Evolutionary conservation across 495 filamentous ascomycete genomes (phyloP), one percentile per base, ranked within the genome.

Genomic region (Thermothielavioides terrestris): DNA sequence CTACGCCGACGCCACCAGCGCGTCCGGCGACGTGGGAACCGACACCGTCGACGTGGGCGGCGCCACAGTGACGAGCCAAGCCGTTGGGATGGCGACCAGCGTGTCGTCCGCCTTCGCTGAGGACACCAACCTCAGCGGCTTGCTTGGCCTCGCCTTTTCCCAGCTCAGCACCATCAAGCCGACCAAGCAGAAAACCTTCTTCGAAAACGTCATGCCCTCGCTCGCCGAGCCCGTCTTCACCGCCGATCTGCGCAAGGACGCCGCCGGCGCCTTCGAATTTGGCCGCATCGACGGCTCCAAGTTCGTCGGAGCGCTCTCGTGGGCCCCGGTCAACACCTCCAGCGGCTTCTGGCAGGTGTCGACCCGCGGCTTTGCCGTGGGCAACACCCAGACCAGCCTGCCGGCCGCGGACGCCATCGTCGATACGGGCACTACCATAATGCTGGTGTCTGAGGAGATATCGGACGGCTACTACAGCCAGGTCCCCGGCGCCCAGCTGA

Each of bases 341-440:
- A 63, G 71, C 10, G 88, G 88, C 21, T 89, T 85, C 74, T 94
- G 88, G 88, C 68, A 85, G 58, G 84, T 89, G 56, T 59, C 76
- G 4, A 80, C 83, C 20, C 63, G 70, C 4, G 57, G 59, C 2
- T 89, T 82, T 58, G 60, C 70, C 14, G 70, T 89, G 30, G 77
- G 76, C 20, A 69, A 67, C 30, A 12, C 2, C 1, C 12, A 70
- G 50, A 57, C 52, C 7, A 38, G 61, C 49, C 23, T 72, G 6
- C 50, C 61, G 17, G 66, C 68, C n/a, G 67, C 63, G 12, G 74
- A 78, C 54, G 79, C 79, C 17, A 83, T 88, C 51, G 83, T 79
- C 2, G 88, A 87, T 61, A 86, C 84, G 2, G 84, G 84, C 22
- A 85, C 82, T 23, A 84, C 85, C 8, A 73, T 94, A 22, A 76